A percentile compares a stretch with the other conserved stretches of the same genome.
Conservation (phyloP, 2,329 filamentous ascomycete species). For the Aquanectria penicillioides region DNA sequence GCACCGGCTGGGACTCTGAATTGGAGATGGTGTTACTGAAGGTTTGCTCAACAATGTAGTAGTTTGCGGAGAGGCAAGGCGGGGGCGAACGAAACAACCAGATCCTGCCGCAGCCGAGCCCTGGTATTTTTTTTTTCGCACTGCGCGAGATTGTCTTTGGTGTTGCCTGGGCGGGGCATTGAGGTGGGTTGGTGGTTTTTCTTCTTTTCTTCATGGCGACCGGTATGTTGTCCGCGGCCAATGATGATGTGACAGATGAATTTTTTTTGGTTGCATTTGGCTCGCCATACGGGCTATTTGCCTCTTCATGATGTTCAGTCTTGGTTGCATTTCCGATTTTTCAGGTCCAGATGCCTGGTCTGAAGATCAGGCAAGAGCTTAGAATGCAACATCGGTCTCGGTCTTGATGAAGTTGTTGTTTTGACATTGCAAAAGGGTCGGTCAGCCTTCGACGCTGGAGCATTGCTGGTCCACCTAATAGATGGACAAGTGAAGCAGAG, state of each 20-base stretch:
- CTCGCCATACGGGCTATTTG: not conserved
- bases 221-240: not conserved
- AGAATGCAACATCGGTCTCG: too few relatives aligned
- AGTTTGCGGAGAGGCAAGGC: slow-evolving; percentile 21
- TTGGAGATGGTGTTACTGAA: slow-evolving; percentile 32
- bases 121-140: too few relatives aligned
- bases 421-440: not conserved
- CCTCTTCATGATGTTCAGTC: slow-evolving; percentile 7
- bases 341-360: not conserved
- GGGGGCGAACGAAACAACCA: slow-evolving; percentile 22
- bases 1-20: slow-evolving; percentile 28
- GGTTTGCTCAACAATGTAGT: slow-evolving; percentile 19
- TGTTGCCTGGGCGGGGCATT: slow-evolving; percentile 13
- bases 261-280: not conserved
- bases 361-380: too few relatives aligned
- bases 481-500: too few relatives aligned
- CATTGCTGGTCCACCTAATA: slow-evolving; percentile 11
- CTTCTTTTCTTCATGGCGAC: not conserved
- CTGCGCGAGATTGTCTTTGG: slow-evolving; percentile 9
- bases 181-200: not conserved
- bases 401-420: slow-evolving; percentile 7
- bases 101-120: slow-evolving; percentile 6
- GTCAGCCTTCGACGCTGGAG: slow-evolving; percentile 13
- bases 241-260: slow-evolving; percentile 6
- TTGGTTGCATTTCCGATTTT: not conserved